Conservation (phyloP, 192 early-diverging fungal genomes). For the Coemansia sp. region DNA sequence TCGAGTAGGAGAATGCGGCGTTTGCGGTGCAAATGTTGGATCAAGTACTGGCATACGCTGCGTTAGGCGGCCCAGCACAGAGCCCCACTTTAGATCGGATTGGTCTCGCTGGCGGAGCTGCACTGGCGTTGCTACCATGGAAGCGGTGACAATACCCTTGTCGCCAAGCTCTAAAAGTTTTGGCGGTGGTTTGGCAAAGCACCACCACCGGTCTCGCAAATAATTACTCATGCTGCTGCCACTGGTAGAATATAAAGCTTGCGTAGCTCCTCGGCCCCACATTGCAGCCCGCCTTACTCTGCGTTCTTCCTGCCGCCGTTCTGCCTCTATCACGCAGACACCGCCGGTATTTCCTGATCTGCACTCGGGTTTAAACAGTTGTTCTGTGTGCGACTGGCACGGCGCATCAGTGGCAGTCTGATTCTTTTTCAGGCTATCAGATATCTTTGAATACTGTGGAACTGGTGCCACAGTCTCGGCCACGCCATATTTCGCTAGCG, state of each 20-base stretch:
- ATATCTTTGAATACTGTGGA: slow-evolving; percentile 19
- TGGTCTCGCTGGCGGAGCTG: slow-evolving; percentile 36
- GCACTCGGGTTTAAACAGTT: slow-evolving; percentile 24
- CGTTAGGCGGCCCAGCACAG: slow-evolving; percentile 29
- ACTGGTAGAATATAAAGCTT: not conserved
- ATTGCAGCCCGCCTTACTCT: slow-evolving; percentile 16
- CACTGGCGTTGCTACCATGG: slow-evolving; percentile 9
- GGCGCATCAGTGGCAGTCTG: not conserved
- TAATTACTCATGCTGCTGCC: not conserved
- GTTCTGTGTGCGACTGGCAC: not conserved
- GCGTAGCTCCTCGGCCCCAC: slow-evolving; percentile 17
- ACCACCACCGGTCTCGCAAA: slow-evolving; percentile 27
- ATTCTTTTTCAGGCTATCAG: slow-evolving; percentile 9
- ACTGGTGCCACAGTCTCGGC: slow-evolving; percentile 12
- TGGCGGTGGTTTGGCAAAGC: slow-evolving; percentile 31
- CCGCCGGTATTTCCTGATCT: not conserved
- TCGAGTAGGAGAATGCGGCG: not conserved
- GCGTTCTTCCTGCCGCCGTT: not conserved
- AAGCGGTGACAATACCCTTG: not conserved
- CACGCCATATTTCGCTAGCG: slow-evolving; percentile 7
- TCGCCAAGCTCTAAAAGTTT: not conserved
- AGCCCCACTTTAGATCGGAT: slow-evolving; percentile 46
- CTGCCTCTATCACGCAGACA: not conserved
- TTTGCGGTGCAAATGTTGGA: not conserved
- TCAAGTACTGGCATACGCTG: not conserved